A percentile compares a stretch with the other conserved stretches of the same genome.
These are phyloP conservation scores for Biscogniauxia marginata DNA, from an alignment of 2,329 filamentous ascomycete species.

Conservation along the genomic window DNA sequence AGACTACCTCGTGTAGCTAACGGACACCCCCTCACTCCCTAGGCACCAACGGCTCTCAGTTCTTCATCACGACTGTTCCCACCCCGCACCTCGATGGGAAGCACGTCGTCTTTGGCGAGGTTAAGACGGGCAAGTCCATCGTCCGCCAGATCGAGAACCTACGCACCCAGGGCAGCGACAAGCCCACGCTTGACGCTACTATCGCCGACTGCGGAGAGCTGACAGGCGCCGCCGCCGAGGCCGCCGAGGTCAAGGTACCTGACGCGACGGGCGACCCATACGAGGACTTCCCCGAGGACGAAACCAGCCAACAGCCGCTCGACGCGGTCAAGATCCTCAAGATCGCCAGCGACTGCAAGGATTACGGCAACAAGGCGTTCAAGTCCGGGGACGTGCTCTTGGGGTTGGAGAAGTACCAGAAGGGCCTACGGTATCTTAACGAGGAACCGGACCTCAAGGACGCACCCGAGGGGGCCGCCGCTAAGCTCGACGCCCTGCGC, in stretches of 20 bases:
- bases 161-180: constrained; percentile 71
- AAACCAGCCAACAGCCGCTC: constrained; percentile 54
- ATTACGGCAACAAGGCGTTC: constrained; percentile 89
- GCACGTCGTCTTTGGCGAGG: constrained; percentile 96
- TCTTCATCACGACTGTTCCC: constrained; percentile 95
- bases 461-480: constrained; percentile 65
- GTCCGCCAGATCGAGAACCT: constrained; percentile 88
- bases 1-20: too few species aligned
- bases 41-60: constrained; percentile 96
- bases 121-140: constrained; percentile 87
- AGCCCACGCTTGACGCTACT: constrained; percentile 69
- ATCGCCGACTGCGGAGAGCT: constrained; percentile 88
- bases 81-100: constrained; percentile 94
- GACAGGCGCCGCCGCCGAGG: constrained; percentile 64
- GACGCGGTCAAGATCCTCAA: constrained; percentile 68
- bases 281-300: constrained; percentile 94
- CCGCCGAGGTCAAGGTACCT: constrained; percentile 65
- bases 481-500: constrained; percentile 69
- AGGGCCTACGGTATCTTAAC: constrained; percentile 65
- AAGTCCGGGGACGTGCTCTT: constrained; percentile 70
- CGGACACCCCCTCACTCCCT: constrained; percentile 6
- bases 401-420: constrained; percentile 90
- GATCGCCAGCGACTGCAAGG: constrained; percentile 84
- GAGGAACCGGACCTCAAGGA: constrained; percentile 65
- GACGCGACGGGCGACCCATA: constrained; percentile 87